A percentile compares a stretch with the other conserved stretches of the same genome.
phyloP scores from a whole-genome alignment of 495 filamentous ascomycete genomes.

The Peziza echinospora region DNA sequence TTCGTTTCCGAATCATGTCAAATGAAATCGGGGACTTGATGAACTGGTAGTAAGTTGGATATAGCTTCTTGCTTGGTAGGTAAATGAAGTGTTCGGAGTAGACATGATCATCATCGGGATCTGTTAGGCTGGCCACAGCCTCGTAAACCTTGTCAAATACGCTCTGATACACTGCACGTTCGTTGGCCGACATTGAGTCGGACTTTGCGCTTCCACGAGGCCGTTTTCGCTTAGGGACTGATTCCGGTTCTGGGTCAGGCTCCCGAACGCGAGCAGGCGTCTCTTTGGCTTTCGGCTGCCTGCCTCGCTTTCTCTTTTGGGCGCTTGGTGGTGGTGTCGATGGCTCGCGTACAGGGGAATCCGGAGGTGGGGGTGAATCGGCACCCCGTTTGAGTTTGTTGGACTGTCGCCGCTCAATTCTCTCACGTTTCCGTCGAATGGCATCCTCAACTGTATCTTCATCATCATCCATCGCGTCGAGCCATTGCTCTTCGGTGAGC shows the following conservation, averaged over 20 bases:
- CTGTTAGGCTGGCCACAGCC: constrained; percentile 55
- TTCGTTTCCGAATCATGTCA: constrained; percentile 77
- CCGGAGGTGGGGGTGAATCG: constrained; percentile 14
- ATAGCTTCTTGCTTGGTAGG: constrained; percentile 64
- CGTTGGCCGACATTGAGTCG: constrained; percentile 25
- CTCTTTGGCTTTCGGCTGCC: constrained; percentile 73
- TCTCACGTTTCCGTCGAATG: constrained; percentile 68
- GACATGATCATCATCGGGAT: constrained; percentile 32
- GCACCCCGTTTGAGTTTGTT: constrained; percentile 27
- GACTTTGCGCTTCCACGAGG: constrained; percentile 31
- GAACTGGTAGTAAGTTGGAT: constrained; percentile 82
- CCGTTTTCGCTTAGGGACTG: constrained; percentile 61
- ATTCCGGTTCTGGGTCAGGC: constrained; percentile 40
- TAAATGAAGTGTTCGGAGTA: constrained; percentile 92
- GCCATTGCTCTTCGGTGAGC: constrained; percentile 74
- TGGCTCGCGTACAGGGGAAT: constrained; percentile 5
- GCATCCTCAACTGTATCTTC: constrained; percentile 87
- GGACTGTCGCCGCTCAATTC: constrained; percentile 50
- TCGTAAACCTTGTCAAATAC: constrained; percentile 57
- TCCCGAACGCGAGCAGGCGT: not conserved
- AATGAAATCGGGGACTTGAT: constrained; percentile 83
- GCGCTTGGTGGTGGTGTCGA: constrained; percentile 25
- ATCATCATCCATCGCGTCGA: constrained; percentile 78
- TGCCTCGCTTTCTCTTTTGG: constrained; percentile 44
- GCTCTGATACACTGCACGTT: constrained; percentile 45